A percentile compares a stretch with the other conserved stretches of the same genome.
phyloP scores from a whole-genome alignment of 1,284 basidiomycete species.

The Sporisorium sorghi region DNA sequence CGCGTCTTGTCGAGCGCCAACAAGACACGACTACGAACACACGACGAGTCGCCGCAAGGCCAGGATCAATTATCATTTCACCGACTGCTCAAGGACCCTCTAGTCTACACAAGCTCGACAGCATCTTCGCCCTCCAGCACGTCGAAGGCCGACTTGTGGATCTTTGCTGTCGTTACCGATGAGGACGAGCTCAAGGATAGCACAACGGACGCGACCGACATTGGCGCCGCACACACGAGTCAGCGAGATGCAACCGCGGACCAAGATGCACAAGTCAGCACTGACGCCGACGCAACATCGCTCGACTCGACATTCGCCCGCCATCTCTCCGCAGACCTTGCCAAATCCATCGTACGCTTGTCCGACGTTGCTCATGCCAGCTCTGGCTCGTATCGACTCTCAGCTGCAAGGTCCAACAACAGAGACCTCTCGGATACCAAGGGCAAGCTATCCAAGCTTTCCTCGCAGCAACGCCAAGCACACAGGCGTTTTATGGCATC shows the following conservation, averaged over 20 bases:
- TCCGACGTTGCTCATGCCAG: background rate
- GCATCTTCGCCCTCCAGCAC: background rate
- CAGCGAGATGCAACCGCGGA: background rate
- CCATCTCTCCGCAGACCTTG: conserved; percentile 12
- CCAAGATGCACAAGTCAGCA: background rate
- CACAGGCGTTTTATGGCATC: conserved; percentile 29
- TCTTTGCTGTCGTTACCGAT: conserved; percentile 20
- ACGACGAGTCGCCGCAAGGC: background rate
- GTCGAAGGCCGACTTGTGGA: conserved; percentile 15
- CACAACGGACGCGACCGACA: background rate
- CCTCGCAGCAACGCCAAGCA: conserved; percentile 26
- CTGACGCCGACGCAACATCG: background rate
- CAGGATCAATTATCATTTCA: background rate
- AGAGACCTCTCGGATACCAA: conserved; percentile 14
- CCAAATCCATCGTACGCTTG: conserved; percentile 13
- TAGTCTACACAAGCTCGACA: conserved; percentile 14
- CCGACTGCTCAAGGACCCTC: conserved; percentile 4
- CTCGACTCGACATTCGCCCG: background rate
- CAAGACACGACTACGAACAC: background rate
- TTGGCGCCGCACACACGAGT: background rate
- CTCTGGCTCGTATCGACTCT: conserved; percentile 22
- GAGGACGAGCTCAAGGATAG: background rate
- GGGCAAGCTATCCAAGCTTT: conserved; percentile 23
- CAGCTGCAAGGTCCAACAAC: conserved; percentile 4
- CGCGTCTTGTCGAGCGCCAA: conserved; percentile 3